Percentiles rank a stretch among this genome's conserved stretches.
Conservation (phyloP, 2,329 filamentous ascomycete species). For the Juglanconis oblonga region DNA sequence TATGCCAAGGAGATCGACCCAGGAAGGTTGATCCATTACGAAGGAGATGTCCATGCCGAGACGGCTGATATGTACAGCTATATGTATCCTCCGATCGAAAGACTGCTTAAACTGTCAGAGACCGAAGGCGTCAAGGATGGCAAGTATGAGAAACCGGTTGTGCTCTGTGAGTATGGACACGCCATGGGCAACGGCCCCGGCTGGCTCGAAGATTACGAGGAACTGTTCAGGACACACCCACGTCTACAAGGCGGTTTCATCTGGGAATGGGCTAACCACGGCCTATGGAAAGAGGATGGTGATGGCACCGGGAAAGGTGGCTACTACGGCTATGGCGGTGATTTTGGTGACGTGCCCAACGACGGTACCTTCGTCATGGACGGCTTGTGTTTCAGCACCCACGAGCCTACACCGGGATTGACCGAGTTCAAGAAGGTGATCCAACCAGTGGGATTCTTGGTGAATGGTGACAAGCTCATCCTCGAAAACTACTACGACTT, state of each 20-base stretch:
- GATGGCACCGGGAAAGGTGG: slow-evolving; percentile 32
- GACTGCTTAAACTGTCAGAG: slow-evolving; percentile 44
- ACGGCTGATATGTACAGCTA: slow-evolving; percentile 64
- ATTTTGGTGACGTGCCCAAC: slow-evolving; percentile 60
- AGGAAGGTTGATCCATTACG: slow-evolving; percentile 62
- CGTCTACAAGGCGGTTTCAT: slow-evolving; percentile 65
- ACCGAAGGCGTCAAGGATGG: slow-evolving; percentile 42
- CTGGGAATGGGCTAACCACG: slow-evolving; percentile 66
- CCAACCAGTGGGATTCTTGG: slow-evolving; percentile 46
- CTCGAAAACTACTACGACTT: slow-evolving; percentile 52
- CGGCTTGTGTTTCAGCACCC: slow-evolving; percentile 51
- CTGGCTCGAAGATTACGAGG: slow-evolving; percentile 64
- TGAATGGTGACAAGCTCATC: slow-evolving; percentile 34
- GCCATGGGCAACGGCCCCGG: slow-evolving; percentile 77
- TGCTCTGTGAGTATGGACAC: slow-evolving; percentile 57
- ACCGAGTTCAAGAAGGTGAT: slow-evolving; percentile 56
- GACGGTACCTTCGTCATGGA: slow-evolving; percentile 63
- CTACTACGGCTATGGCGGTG: slow-evolving; percentile 59
- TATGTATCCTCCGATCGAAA: slow-evolving; percentile 61
- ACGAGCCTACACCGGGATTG: slow-evolving; percentile 55
- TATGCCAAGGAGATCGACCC: slow-evolving; percentile 58
- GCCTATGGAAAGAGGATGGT: slow-evolving; percentile 45
- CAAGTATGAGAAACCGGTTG: slow-evolving; percentile 53
- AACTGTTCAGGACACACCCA: slow-evolving; percentile 58
- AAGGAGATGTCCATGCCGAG: slow-evolving; percentile 58